These are phyloP conservation scores for Cyberlindnera amylophila DNA, from an alignment of 805 yeast species.

Conservation along the genomic window DNA sequence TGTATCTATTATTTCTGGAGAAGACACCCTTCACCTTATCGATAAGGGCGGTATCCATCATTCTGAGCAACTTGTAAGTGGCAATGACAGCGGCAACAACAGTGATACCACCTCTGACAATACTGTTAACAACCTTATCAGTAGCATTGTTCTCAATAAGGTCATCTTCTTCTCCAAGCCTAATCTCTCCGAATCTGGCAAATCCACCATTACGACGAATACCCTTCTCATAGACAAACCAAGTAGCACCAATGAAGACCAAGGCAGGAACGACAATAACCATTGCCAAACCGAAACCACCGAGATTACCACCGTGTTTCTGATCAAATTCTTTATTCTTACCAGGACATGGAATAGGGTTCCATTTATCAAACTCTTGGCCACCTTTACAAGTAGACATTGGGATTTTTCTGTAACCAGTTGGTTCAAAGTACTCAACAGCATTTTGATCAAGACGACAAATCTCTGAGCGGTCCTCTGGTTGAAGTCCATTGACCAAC, in stretches of 20 bases:
- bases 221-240: constrained; percentile 67
- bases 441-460: constrained; percentile 52
- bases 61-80: constrained; percentile 28
- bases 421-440: constrained; percentile 75
- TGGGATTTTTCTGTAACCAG: constrained; percentile 89
- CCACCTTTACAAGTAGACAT: constrained; percentile 87
- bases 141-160: constrained; percentile 52
- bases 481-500: constrained; percentile 64
- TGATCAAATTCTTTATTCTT: constrained; percentile 58
- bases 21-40: constrained; percentile 17
- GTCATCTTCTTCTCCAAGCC: constrained; percentile 76
- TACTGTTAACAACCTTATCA: constrained; percentile 57
- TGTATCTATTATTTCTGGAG: constrained; percentile 20
- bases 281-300: constrained; percentile 49
- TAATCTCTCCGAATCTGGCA: constrained; percentile 77
- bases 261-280: constrained; percentile 55
- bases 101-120: constrained; percentile 32
- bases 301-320: constrained; percentile 45
- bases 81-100: constrained; percentile 32
- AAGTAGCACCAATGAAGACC: constrained; percentile 37
- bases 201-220: constrained; percentile 67
- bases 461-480: constrained; percentile 58
- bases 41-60: constrained; percentile 19
- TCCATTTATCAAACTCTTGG: constrained; percentile 58
- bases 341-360: constrained; percentile 84